These are phyloP conservation scores for Auricularia heimuer DNA, from an alignment of 768 basidiomycete species.

Conservation along the genomic window DNA sequence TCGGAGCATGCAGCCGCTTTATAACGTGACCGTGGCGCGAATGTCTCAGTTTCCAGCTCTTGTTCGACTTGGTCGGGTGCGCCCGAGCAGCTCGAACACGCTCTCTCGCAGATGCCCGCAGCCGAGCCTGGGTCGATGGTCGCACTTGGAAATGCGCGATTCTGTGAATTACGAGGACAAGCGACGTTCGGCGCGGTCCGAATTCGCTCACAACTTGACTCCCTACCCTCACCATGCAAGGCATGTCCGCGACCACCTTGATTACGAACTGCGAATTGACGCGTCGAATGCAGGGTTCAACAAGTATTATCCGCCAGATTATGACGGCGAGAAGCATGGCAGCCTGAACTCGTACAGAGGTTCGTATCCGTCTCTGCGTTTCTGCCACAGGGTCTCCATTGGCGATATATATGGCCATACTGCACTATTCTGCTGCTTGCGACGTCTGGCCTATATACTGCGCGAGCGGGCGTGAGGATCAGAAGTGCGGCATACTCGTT, in stretches of 20 bases:
- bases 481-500: too few relatives aligned
- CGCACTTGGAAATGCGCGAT: background rate
- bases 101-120: background rate
- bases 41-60: background rate
- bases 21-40: too few relatives aligned
- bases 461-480: too few relatives aligned
- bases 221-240: background rate
- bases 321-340: conserved; percentile 57
- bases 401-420: too few relatives aligned
- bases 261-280: background rate
- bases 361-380: conserved; percentile 14
- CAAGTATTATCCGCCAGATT: conserved; percentile 74
- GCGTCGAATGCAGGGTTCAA: conserved; percentile 47
- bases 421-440: background rate
- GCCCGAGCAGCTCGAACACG: background rate
- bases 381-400: background rate
- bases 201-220: background rate
- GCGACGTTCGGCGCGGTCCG: background rate
- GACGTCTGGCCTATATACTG: too few relatives aligned
- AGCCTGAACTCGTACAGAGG: conserved; percentile 69
- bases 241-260: background rate
- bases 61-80: background rate
- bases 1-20: too few relatives aligned
- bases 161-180: background rate
- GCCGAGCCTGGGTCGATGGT: background rate